Evolutionary conservation across 1,139 yeast species (phyloP).

Genomic region (Nakaseomyces glabratus): DNA sequence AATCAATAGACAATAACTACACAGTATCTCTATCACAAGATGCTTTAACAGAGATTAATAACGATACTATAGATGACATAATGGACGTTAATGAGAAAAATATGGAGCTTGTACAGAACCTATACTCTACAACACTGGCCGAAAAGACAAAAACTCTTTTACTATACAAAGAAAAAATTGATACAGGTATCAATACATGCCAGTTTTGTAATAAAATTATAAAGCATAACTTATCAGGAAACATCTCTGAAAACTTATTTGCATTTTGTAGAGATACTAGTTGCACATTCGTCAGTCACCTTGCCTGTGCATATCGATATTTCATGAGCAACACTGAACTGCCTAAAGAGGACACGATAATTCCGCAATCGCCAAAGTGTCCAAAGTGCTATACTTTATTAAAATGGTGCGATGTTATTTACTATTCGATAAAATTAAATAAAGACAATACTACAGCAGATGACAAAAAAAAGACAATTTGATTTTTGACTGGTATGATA

Average conservation of each 20-base stretch:
- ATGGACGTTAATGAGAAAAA: conserved; percentile 21
- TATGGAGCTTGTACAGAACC: conserved; percentile 16
- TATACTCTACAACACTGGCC: conserved; percentile 18
- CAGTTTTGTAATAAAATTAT: conserved; percentile 28
- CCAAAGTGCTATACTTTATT: conserved; percentile 33
- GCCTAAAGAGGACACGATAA: conserved; percentile 23
- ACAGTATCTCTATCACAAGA: conserved; percentile 7
- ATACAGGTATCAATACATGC: conserved; percentile 29
- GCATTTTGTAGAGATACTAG: conserved; percentile 34
- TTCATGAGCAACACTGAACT: conserved; percentile 12
- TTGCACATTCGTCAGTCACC: conserved; percentile 37
- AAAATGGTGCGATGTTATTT: conserved; percentile 38
- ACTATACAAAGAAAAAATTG: conserved; percentile 21
- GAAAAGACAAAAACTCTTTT: conserved; percentile 17
- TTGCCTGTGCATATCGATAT: conserved; percentile 36
- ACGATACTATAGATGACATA: conserved; percentile 16
- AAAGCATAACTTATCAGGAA: conserved; percentile 32
- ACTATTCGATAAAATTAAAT: conserved; percentile 32
- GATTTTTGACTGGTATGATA: no score
- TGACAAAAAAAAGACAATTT: no score
- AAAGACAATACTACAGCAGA: no score
- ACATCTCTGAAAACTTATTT: conserved; percentile 25
- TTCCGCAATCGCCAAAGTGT: conserved; percentile 39
- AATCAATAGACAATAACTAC: background rate
- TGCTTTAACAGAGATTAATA: conserved; percentile 12